Conservation (phyloP, 768 basidiomycete genomes). For the Naganishia randhawae region DNA sequence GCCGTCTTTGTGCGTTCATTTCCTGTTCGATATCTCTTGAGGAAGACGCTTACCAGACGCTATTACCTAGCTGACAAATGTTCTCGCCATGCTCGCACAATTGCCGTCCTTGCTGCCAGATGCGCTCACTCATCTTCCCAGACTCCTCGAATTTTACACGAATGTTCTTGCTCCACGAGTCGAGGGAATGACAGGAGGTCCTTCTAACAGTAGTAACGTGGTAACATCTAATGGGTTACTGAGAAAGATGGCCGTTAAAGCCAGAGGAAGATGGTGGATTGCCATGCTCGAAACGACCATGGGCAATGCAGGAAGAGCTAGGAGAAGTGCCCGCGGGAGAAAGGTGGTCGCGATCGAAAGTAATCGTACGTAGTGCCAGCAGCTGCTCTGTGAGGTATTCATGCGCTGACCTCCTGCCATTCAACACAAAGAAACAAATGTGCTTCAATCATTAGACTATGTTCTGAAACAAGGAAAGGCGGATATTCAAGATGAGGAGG, state of each 20-base stretch:
- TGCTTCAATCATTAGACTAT: conserved; percentile 48
- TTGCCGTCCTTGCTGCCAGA: conserved; percentile 23
- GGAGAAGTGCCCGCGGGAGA: conserved; percentile 9
- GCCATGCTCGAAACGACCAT: conserved; percentile 34
- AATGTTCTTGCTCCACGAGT: conserved; percentile 5
- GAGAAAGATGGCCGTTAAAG: conserved; percentile 46
- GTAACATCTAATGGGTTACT: conserved; percentile 25
- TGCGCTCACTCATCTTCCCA: background rate
- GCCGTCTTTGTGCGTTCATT: conserved; percentile 12
- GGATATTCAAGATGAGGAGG: conserved; percentile 28
- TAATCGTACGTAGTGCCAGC: conserved; percentile 50
- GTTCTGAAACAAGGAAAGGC: background rate
- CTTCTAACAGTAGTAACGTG: background rate
- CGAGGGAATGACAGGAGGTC: background rate
- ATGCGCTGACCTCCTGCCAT: conserved; percentile 31
- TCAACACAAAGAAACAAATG: background rate
- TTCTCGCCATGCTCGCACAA: conserved; percentile 22
- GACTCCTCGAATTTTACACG: conserved; percentile 15
- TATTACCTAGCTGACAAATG: conserved; percentile 19
- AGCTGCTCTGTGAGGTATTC: conserved; percentile 50
- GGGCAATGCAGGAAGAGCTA: conserved; percentile 1
- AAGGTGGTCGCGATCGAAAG: background rate
- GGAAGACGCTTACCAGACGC: conserved; percentile 31
- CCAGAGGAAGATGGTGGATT: conserved; percentile 47
- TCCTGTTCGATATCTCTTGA: conserved; percentile 30